A percentile compares a stretch with the other conserved stretches of the same genome.
phyloP scores from a whole-genome alignment of 2,329 filamentous ascomycete species.

The Stemphylium vesicarium region DNA sequence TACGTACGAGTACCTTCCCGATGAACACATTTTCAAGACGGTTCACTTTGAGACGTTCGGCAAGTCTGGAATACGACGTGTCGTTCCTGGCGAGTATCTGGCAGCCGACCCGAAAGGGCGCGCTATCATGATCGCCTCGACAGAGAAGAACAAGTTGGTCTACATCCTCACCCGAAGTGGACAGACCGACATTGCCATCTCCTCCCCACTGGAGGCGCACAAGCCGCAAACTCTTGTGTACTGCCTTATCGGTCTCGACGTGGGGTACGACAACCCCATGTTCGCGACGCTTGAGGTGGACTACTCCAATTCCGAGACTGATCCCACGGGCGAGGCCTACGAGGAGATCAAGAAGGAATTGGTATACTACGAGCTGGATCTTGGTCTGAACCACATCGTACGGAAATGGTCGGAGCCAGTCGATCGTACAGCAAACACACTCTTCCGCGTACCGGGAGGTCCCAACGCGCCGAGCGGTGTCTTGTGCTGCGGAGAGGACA shows the following conservation, averaged over 20 bases:
- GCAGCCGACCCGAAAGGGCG: slow-evolving; percentile 94
- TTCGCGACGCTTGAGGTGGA: slow-evolving; percentile 96
- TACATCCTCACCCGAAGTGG: slow-evolving; percentile 97
- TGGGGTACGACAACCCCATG: slow-evolving; percentile 95
- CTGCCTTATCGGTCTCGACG: slow-evolving; percentile 85
- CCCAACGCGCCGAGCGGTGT: slow-evolving; percentile 94
- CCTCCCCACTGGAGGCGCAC: slow-evolving; percentile 94
- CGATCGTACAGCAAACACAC: slow-evolving; percentile 82
- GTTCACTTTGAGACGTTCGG: slow-evolving; percentile 97
- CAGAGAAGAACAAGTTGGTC: slow-evolving; percentile 99
- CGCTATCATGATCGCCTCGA: slow-evolving; percentile 89
- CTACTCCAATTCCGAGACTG: slow-evolving; percentile 89
- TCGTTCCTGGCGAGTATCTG: slow-evolving; percentile 94
- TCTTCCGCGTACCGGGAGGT: slow-evolving; percentile 95
- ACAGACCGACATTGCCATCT: slow-evolving; percentile 94
- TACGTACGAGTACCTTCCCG: slow-evolving; percentile 87
- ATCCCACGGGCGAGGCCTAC: slow-evolving; percentile 82
- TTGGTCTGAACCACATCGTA: slow-evolving; percentile 96
- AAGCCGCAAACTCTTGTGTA: slow-evolving; percentile 91
- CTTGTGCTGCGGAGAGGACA: slow-evolving; percentile 91
- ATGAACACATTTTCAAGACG: slow-evolving; percentile 84
- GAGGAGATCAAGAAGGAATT: slow-evolving; percentile 85
- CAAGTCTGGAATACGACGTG: slow-evolving; percentile 91
- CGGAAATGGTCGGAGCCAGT: slow-evolving; percentile 95
- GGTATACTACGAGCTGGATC: slow-evolving; percentile 96